Conservation (phyloP, 768 basidiomycete genomes). For the Pholiota conissans region DNA sequence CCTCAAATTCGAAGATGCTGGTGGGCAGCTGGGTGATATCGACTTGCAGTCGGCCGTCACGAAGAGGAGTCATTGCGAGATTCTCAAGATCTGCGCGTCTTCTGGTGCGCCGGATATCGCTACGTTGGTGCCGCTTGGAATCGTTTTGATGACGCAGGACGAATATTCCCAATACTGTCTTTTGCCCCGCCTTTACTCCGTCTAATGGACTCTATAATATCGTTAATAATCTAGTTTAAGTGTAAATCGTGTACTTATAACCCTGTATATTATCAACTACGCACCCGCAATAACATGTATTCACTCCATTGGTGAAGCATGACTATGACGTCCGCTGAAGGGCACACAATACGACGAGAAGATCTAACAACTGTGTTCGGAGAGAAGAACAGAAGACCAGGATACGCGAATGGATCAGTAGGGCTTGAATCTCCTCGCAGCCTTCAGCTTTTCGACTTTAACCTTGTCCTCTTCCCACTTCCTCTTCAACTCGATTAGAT, state of each 20-base stretch:
- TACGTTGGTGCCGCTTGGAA: neutral
- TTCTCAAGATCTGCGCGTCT: constrained; percentile 13
- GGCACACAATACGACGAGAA: no score
- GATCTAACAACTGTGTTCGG: no score
- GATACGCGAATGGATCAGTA: constrained; percentile 45
- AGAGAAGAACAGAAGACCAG: no score
- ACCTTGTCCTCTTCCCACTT: constrained; percentile 90
- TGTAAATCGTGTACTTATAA: no score
- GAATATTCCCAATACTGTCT: neutral
- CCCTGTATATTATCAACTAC: no score
- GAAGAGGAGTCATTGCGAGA: constrained; percentile 12
- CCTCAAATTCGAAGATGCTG: neutral
- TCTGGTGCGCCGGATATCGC: constrained; percentile 7
- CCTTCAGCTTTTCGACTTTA: constrained; percentile 78
- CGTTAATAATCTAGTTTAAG: no score
- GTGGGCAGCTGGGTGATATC: neutral
- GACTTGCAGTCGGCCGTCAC: constrained; percentile 17
- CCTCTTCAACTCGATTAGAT: constrained; percentile 69
- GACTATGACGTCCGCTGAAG: no score
- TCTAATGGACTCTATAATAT: neutral
- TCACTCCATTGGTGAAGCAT: no score
- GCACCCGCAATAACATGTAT: no score
- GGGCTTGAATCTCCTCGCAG: constrained; percentile 81
- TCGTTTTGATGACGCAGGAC: neutral
- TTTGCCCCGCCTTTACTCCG: neutral